phyloP scores from a whole-genome alignment of 352 stramenopile genomes.

The Peronosclerospora sorghi region DNA sequence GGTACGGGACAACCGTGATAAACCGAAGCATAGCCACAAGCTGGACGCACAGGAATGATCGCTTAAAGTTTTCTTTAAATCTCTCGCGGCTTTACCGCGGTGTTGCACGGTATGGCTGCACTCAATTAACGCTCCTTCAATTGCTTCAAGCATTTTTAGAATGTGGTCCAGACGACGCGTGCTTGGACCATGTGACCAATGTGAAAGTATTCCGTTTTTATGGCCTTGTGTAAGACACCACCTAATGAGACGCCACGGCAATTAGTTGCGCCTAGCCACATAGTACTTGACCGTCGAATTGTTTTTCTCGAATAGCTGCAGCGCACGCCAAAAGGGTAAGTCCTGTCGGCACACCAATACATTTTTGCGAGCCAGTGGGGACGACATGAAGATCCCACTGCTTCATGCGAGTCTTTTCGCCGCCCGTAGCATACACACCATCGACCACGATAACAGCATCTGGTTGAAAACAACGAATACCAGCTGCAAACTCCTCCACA shows the following conservation, averaged over 20 bases:
- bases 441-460: too few relatives aligned
- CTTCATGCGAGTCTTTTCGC: conserved; percentile 68
- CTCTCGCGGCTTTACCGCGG: conserved; percentile 40
- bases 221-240: conserved; percentile 62
- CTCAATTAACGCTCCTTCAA: conserved; percentile 59
- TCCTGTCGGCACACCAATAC: conserved; percentile 53
- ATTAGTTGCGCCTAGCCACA: conserved; percentile 66
- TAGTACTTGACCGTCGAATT: conserved; percentile 54
- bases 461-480: conserved; percentile 46
- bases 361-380: conserved; percentile 71
- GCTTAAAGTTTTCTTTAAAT: conserved; percentile 46
- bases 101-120: conserved; percentile 52
- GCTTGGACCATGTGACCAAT: conserved; percentile 77
- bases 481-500: conserved; percentile 42
- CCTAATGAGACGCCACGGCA: conserved; percentile 65
- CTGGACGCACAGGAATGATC: too few relatives aligned
- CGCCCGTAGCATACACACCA: too few relatives aligned
- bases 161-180: conserved; percentile 63
- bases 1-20: conserved; percentile 57
- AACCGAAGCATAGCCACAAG: too few relatives aligned
- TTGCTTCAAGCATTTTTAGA: conserved; percentile 56
- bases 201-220: conserved; percentile 80
- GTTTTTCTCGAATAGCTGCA: conserved; percentile 52
- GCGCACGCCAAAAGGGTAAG: conserved; percentile 48
- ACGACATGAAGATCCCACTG: conserved; percentile 70